Percentiles rank a stretch among this genome's conserved stretches.
phyloP scores from a whole-genome alignment of 2,329 filamentous ascomycete species.

The Elsinoe perseae region DNA sequence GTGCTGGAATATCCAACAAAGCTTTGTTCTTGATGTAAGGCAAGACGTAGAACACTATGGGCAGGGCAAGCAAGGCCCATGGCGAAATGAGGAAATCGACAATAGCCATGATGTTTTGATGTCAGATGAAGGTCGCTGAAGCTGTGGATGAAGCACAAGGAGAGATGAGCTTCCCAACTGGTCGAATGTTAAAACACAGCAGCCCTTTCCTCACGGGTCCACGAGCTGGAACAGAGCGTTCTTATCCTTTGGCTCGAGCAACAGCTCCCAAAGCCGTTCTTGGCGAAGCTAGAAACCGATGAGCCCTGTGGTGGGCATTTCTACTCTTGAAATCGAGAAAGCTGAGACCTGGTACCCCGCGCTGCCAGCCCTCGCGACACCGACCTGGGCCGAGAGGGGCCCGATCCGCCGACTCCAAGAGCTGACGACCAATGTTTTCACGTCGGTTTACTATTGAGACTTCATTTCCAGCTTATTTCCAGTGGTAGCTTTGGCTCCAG shows the following conservation, averaged over 20 bases:
- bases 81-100: conserved; percentile 38
- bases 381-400: not conserved
- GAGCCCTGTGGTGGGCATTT: not conserved
- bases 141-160: not conserved
- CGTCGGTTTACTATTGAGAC: not conserved
- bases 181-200: not conserved
- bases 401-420: not conserved
- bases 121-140: not conserved
- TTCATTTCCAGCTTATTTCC: not conserved
- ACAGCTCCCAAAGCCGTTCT: conserved; percentile 10
- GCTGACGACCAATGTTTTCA: not conserved
- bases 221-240: not conserved
- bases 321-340: not conserved
- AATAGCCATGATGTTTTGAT: conserved; percentile 26
- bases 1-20: conserved; percentile 50
- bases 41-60: conserved; percentile 51
- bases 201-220: not conserved
- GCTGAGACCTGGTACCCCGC: conserved; percentile 4
- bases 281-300: conserved; percentile 8
- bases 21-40: conserved; percentile 53
- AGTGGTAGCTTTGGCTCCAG: not conserved
- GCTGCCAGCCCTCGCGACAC: not conserved
- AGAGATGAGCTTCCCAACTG: conserved; percentile 9
- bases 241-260: not conserved
- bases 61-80: conserved; percentile 41